A percentile compares a stretch with the other conserved stretches of the same genome.
Evolutionary conservation across 495 filamentous ascomycete genomes (phyloP).

Genomic region (Endocarpon pusillum): DNA sequence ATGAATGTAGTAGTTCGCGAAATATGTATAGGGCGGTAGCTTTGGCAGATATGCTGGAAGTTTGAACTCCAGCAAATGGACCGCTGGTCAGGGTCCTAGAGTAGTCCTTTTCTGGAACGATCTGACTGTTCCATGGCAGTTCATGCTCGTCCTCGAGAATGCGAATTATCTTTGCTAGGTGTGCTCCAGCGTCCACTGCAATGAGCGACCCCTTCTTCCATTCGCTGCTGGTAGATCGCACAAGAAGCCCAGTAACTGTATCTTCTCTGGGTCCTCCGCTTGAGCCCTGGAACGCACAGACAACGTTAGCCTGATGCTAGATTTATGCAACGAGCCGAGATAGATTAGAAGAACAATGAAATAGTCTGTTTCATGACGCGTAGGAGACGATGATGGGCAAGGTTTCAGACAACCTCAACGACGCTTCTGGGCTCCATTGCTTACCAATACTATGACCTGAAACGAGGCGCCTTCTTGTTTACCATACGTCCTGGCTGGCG

Average conservation of each 20-base stretch:
- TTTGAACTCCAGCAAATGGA: conserved; percentile 59
- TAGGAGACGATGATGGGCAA: too few species aligned
- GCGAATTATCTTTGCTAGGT: conserved; percentile 64
- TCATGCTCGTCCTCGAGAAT: conserved; percentile 49
- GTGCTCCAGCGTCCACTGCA: conserved; percentile 83
- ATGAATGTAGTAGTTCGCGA: conserved; percentile 62
- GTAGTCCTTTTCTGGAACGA: conserved; percentile 4
- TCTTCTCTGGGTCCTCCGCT: conserved; percentile 83
- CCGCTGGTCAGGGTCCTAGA: conserved; percentile 19
- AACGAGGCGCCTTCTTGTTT: too few species aligned
- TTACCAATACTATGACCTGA: too few species aligned
- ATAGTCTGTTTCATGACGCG: too few species aligned
- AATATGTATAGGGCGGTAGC: conserved; percentile 71
- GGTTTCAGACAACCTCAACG: too few species aligned
- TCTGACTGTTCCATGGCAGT: conserved; percentile 19
- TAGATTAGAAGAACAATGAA: too few species aligned
- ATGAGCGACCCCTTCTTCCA: conserved; percentile 71
- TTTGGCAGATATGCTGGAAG: conserved; percentile 40
- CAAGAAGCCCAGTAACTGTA: conserved; percentile 73
- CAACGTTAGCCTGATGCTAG: too few species aligned
- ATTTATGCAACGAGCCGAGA: too few species aligned
- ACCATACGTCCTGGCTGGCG: too few species aligned
- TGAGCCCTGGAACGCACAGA: conserved; percentile 42
- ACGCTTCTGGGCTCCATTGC: too few species aligned
- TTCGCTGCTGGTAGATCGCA: conserved; percentile 57